These are phyloP conservation scores for Carex myosuroides DNA, from an alignment of 176 grass and related monocot species.

Conservation along the genomic window DNA sequence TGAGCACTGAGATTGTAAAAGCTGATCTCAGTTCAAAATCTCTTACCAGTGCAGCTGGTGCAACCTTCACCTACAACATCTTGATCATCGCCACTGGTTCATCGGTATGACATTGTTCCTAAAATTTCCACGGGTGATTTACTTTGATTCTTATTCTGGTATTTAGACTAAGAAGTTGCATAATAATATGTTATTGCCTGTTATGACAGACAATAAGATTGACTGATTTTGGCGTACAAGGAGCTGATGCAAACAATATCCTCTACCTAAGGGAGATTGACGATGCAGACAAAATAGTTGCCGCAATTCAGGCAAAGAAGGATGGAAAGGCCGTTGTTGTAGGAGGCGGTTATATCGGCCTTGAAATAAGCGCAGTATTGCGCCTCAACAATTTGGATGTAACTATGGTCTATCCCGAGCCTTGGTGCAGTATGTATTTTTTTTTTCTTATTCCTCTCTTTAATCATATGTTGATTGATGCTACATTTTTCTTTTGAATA, in stretches of 20 bases:
- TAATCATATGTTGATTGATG: constrained; percentile 14
- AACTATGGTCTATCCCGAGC: constrained; percentile 96
- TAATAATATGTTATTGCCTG: neutral
- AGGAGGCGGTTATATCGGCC: constrained; percentile 94
- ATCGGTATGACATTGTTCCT: constrained; percentile 42
- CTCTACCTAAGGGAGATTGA: constrained; percentile 85
- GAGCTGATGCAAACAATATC: constrained; percentile 85
- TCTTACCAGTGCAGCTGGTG: constrained; percentile 61
- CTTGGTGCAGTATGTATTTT: constrained; percentile 90
- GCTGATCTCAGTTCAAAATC: constrained; percentile 79
- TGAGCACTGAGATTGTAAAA: constrained; percentile 86
- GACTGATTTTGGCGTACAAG: constrained; percentile 78
- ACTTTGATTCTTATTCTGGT: neutral
- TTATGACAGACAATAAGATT: constrained; percentile 66
- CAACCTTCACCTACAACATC: constrained; percentile 74
- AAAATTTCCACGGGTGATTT: neutral
- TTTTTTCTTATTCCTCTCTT: neutral
- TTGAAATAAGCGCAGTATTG: constrained; percentile 78
- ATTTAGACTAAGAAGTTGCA: neutral
- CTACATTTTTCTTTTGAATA: neutral
- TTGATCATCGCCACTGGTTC: constrained; percentile 88
- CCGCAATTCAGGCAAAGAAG: constrained; percentile 89
- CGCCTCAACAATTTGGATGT: constrained; percentile 85
- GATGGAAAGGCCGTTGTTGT: constrained; percentile 84
- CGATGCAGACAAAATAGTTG: constrained; percentile 76